A percentile compares a stretch with the other conserved stretches of the same genome.
Conservation (phyloP, 1,284 basidiomycete species). For the Cutaneotrichosporon cutaneum region DNA sequence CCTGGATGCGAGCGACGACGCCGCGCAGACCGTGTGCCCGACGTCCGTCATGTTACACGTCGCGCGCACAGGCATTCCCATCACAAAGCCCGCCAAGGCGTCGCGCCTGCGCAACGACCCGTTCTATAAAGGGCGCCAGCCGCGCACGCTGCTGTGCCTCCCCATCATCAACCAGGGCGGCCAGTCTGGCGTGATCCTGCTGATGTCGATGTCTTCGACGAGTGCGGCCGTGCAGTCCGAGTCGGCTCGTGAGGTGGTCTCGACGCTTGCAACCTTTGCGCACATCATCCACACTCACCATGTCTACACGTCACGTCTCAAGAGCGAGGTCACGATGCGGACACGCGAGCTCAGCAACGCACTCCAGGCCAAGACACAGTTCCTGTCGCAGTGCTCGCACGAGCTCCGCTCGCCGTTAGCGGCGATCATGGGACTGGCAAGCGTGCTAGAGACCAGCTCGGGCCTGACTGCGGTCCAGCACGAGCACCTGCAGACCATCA, state of each 20-base stretch:
- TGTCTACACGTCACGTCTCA: slow-evolving; percentile 34
- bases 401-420: slow-evolving; percentile 55
- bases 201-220: slow-evolving; percentile 32
- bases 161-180: slow-evolving; percentile 40
- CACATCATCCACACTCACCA: slow-evolving; percentile 37
- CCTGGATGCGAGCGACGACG: slow-evolving; percentile 29
- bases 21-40: slow-evolving; percentile 31
- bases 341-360: slow-evolving; percentile 38
- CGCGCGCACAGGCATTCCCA: slow-evolving; percentile 33
- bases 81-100: slow-evolving; percentile 24
- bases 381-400: slow-evolving; percentile 51
- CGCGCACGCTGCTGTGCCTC: slow-evolving; percentile 34
- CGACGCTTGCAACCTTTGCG: slow-evolving; percentile 40
- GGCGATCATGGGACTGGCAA: slow-evolving; percentile 49
- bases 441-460: slow-evolving; percentile 48
- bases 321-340: slow-evolving; percentile 35
- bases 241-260: slow-evolving; percentile 29
- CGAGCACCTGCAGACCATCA: slow-evolving; percentile 54
- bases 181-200: slow-evolving; percentile 36
- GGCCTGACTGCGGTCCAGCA: slow-evolving; percentile 50
- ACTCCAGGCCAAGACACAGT: slow-evolving; percentile 40
- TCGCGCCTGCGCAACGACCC: slow-evolving; percentile 32
- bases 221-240: slow-evolving; percentile 29
- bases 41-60: slow-evolving; percentile 40
- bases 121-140: slow-evolving; percentile 35